Conservation (phyloP, 83 land plant species). For the Thuja plicata region DNA sequence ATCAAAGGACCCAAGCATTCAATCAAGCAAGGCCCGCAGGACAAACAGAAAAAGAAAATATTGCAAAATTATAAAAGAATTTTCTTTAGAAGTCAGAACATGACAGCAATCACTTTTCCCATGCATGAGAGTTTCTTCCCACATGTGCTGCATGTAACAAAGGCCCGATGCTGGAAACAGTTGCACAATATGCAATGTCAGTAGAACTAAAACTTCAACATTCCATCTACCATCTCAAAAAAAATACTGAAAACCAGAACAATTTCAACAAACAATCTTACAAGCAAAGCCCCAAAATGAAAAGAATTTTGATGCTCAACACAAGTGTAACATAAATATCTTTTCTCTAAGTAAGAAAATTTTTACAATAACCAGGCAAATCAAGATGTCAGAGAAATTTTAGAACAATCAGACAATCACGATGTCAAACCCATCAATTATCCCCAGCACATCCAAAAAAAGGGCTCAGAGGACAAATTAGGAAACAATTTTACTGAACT, state of each 20-base stretch:
- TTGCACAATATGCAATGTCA: not conserved
- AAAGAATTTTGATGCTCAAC: not conserved
- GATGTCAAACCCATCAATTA: not conserved
- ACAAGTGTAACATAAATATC: not conserved
- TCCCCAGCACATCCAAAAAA: not conserved
- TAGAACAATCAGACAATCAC: not conserved
- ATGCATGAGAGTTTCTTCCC: not conserved
- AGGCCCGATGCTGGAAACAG: not conserved
- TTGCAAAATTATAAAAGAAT: not conserved
- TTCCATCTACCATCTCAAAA: not conserved
- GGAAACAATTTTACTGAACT: not conserved
- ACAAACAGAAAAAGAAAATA: not conserved
- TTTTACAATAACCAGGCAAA: not conserved
- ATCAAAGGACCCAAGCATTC: not conserved
- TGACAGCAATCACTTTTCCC: not conserved
- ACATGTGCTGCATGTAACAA: not conserved
- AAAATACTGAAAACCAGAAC: not conserved
- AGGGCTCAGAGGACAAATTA: not conserved
- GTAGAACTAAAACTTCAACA: not conserved
- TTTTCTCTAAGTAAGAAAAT: not conserved
- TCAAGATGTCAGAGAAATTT: not conserved
- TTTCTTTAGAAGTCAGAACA: not conserved
- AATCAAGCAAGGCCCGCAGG: not conserved
- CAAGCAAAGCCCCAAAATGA: not conserved
- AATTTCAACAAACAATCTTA: not conserved